Conservation (phyloP, 148 eudicot species). For the Dianthus caryophyllus region DNA sequence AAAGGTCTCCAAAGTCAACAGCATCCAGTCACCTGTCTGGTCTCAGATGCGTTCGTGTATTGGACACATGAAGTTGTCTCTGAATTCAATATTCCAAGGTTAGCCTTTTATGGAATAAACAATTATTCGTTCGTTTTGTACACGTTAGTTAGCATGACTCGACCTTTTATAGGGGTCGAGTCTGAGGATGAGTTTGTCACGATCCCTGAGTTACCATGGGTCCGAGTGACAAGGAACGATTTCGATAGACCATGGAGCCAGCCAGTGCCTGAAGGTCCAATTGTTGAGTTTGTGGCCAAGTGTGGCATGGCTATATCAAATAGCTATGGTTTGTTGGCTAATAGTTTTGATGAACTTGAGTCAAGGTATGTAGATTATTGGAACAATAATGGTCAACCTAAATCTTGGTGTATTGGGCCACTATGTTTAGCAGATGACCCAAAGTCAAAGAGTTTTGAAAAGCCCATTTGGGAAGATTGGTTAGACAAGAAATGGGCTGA, state of each 20-base stretch:
- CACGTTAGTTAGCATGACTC: background rate
- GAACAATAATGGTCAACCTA: slow-evolving; percentile 22
- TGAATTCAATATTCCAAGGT: slow-evolving; percentile 41
- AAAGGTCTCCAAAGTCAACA: slow-evolving; percentile 13
- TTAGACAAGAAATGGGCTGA: slow-evolving; percentile 36
- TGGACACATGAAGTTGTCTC: slow-evolving; percentile 55
- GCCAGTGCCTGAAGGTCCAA: slow-evolving; percentile 37
- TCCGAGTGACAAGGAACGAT: slow-evolving; percentile 46
- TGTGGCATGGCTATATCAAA: background rate
- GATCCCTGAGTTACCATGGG: slow-evolving; percentile 44
- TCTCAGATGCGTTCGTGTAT: slow-evolving; percentile 57
- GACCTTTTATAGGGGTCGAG: slow-evolving; percentile 22
- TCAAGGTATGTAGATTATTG: slow-evolving; percentile 30
- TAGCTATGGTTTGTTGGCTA: slow-evolving; percentile 45
- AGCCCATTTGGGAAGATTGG: slow-evolving; percentile 48
- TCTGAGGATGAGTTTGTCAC: slow-evolving; percentile 35
- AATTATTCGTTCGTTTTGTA: slow-evolving; percentile 17
- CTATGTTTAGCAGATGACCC: slow-evolving; percentile 37
- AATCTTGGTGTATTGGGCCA: slow-evolving; percentile 60
- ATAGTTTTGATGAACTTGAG: slow-evolving; percentile 64
- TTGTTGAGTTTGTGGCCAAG: slow-evolving; percentile 33
- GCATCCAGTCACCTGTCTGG: slow-evolving; percentile 27
- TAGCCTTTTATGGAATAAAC: slow-evolving; percentile 46
- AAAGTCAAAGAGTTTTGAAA: slow-evolving; percentile 1
- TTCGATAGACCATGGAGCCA: slow-evolving; percentile 26